Conservation (phyloP, 139 green algal species). For the Yamagishiella unicocca region DNA sequence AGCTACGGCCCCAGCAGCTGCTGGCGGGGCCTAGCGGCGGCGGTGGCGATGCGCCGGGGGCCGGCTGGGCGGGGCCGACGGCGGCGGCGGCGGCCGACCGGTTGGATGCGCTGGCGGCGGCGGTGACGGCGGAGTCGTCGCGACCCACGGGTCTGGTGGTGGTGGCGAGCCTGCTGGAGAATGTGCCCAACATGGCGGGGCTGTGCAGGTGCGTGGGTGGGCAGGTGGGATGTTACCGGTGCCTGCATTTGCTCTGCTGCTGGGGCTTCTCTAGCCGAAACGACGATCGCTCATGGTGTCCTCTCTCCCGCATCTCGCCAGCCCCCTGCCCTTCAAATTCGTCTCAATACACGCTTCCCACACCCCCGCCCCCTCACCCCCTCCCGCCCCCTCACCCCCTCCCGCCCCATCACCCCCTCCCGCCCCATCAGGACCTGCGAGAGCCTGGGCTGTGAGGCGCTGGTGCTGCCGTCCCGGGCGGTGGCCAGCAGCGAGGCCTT, state of each 20-base stretch:
- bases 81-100: neutral
- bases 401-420: neutral
- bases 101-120: conserved; percentile 24
- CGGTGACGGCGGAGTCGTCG: neutral
- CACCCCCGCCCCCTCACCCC: neutral
- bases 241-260: too few species aligned
- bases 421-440: conserved; percentile 59
- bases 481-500: conserved; percentile 58
- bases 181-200: conserved; percentile 90
- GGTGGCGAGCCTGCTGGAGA: conserved; percentile 86
- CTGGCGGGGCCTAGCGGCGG: neutral
- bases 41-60: conserved; percentile 68
- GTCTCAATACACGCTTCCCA: too few species aligned
- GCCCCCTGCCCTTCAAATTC: too few species aligned
- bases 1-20: conserved; percentile 24
- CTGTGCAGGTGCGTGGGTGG: conserved; percentile 62
- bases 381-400: neutral
- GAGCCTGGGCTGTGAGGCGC: conserved; percentile 56
- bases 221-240: too few species aligned
- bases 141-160: conserved; percentile 77
- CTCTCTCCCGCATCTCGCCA: too few species aligned
- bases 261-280: too few species aligned
- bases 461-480: conserved; percentile 53
- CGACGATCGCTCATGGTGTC: too few species aligned
- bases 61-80: neutral